These are phyloP conservation scores for Cerrena zonata DNA, from an alignment of 1,284 basidiomycete species.

Conservation along the genomic window DNA sequence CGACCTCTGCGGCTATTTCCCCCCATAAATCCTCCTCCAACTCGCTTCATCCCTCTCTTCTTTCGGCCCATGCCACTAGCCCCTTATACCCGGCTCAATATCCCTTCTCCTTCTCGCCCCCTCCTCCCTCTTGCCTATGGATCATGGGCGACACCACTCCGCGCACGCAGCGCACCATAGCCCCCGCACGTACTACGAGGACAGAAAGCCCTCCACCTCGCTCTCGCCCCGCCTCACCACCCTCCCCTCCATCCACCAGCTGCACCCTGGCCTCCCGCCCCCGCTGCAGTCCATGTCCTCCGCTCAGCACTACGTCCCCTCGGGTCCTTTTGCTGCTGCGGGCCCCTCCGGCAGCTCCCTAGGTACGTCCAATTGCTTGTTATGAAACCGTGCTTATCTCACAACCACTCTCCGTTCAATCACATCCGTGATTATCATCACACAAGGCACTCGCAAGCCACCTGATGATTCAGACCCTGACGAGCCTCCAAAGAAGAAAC, in stretches of 20 bases:
- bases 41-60: conserved; percentile 11
- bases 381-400: neutral
- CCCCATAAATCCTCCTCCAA: conserved; percentile 14
- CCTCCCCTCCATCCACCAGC: conserved; percentile 60
- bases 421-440: conserved; percentile 5
- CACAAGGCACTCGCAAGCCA: conserved; percentile 17
- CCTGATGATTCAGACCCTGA: conserved; percentile 42
- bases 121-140: conserved; percentile 11
- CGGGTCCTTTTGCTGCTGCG: conserved; percentile 4
- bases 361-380: conserved; percentile 10
- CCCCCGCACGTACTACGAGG: conserved; percentile 14
- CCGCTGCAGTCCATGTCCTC: conserved; percentile 3
- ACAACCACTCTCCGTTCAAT: neutral
- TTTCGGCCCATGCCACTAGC: conserved; percentile 9
- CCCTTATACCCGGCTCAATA: conserved; percentile 4
- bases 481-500: conserved; percentile 67
- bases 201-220: conserved; percentile 8
- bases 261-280: conserved; percentile 55
- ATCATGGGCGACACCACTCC: conserved; percentile 18
- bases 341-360: conserved; percentile 18
- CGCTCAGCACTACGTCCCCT: conserved; percentile 12
- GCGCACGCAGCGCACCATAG: conserved; percentile 14
- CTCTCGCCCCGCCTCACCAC: conserved; percentile 21
- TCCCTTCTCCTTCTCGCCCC: conserved; percentile 8
- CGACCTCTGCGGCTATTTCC: conserved; percentile 15